Conservation (phyloP, 176 grass and related monocot genomes). For the Hyparrhenia diplandra region DNA sequence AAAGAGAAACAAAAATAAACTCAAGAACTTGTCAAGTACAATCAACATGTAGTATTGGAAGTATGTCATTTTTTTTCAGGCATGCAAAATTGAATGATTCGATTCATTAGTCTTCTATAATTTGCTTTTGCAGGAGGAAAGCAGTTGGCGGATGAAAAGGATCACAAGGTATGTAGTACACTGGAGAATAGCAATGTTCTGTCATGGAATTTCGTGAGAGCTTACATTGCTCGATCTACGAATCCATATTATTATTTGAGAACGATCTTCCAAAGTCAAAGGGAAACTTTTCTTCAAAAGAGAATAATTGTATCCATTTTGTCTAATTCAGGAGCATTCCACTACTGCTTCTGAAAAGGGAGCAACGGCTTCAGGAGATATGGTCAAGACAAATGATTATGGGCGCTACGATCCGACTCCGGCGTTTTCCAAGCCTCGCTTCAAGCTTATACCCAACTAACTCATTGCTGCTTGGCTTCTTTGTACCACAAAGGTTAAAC, state of each 20-base stretch:
- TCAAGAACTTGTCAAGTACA: background rate
- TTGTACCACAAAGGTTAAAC: background rate
- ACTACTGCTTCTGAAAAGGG: slow-evolving; percentile 4
- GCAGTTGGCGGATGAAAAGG: background rate
- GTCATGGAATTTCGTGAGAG: too few species aligned
- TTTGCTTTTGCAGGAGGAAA: slow-evolving; percentile 11
- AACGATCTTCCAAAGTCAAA: background rate
- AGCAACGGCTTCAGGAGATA: background rate
- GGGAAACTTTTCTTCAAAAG: background rate
- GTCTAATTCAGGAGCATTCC: slow-evolving; percentile 13
- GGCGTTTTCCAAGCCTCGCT: slow-evolving; percentile 59
- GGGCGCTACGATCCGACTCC: slow-evolving; percentile 59
- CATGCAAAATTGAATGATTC: background rate
- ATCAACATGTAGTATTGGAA: background rate
- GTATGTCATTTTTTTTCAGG: background rate
- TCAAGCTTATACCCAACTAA: slow-evolving; percentile 75
- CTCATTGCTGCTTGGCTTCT: background rate
- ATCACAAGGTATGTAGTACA: slow-evolving; percentile 22
- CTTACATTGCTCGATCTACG: background rate
- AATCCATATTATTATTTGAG: background rate
- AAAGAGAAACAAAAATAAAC: background rate
- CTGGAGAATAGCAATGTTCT: background rate
- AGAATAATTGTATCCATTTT: background rate
- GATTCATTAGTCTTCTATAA: background rate
- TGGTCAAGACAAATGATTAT: slow-evolving; percentile 70